These are phyloP conservation scores for Tolypocladium tundrense DNA, from an alignment of 2,329 filamentous ascomycete genomes.

Conservation along the genomic window DNA sequence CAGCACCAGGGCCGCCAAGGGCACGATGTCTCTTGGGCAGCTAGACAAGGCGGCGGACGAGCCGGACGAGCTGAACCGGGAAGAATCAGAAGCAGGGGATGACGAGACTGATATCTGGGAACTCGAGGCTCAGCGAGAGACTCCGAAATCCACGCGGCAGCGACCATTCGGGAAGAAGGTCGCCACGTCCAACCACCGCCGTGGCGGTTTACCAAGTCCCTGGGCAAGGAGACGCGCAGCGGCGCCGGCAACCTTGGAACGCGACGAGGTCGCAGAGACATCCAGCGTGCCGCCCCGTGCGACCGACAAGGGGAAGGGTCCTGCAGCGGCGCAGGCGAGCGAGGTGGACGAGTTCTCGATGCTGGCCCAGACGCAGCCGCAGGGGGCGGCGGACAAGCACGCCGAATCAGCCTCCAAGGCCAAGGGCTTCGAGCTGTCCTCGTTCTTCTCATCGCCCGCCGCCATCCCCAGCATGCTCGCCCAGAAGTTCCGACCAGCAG, in stretches of 20 bases:
- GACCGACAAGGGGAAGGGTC: slow-evolving; percentile 2
- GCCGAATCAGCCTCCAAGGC: slow-evolving; percentile 15
- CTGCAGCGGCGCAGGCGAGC: slow-evolving; percentile 5
- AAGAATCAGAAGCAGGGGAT: slow-evolving; percentile 11
- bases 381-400: slow-evolving; percentile 8
- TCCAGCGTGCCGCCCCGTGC: slow-evolving; percentile 6
- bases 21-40: slow-evolving; percentile 4
- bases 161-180: slow-evolving; percentile 18
- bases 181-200: slow-evolving; percentile 10
- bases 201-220: slow-evolving; percentile 23
- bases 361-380: slow-evolving; percentile 20
- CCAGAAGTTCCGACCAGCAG: slow-evolving; percentile 18
- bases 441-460: slow-evolving; percentile 49
- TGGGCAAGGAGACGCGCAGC: slow-evolving; percentile 23
- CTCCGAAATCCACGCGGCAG: slow-evolving; percentile 21
- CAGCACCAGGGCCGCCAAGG: background rate
- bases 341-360: slow-evolving; percentile 34
- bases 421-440: slow-evolving; percentile 35
- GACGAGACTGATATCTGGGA: slow-evolving; percentile 48
- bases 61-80: slow-evolving; percentile 4
- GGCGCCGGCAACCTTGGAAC: background rate
- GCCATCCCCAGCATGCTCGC: slow-evolving; percentile 23
- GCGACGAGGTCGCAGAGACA: slow-evolving; percentile 3
- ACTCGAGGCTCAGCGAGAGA: slow-evolving; percentile 40
- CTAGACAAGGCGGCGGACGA: slow-evolving; percentile 9